Evolutionary conservation across 768 basidiomycete species (phyloP), one percentile per base, ranked within the genome.

Genomic region (Clathrus columnatus): DNA sequence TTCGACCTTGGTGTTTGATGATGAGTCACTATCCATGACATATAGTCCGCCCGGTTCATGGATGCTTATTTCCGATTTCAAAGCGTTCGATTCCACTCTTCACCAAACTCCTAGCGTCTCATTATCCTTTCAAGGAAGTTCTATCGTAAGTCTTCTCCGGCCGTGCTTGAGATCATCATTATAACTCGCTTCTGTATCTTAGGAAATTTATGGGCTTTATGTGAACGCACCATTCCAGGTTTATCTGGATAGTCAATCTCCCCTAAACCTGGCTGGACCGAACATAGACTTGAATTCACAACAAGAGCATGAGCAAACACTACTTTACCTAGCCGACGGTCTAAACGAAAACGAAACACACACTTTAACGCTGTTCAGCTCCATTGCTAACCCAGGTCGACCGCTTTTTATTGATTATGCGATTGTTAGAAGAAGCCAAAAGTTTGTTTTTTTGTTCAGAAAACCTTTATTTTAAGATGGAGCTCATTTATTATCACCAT

Each of bases 181-280:
- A 67, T 8, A 62, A 32, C 30, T 32, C 30, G 30, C 11, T 36
- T 36, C 76, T 24, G 73, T 7, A 10, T 27, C 24, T 7, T 69
- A 44, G 76, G 77, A 6, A 49, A 72, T 10, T 69, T 75, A 14
- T 68, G 69, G 14, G 66, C 68, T 8, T 17, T 55, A 55, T 30
- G 62, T 62, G 16, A 64, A 69, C 6, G 64, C 65, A 0, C 29
- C 60, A 8, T 74, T 70, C 60, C 57, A 62, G 21, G 70, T 70
- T 2, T 59, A 63, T 28, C 27, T 73, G 20, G 70, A 74, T 42
- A 58, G 57, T 26, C 56, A 46, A 14, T 28, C 47, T 1, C 55
- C 64, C 1, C 32, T 57, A n/a, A 3, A 1, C 4, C 24, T 55
- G 26, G 3, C 1, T 26, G 54, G 54, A 2, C 44, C 26, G 21